Percentiles rank a stretch among this genome's conserved stretches.
Conservation (phyloP, 371 early-diverging fungal genomes). For the Mucor circinelloides region DNA sequence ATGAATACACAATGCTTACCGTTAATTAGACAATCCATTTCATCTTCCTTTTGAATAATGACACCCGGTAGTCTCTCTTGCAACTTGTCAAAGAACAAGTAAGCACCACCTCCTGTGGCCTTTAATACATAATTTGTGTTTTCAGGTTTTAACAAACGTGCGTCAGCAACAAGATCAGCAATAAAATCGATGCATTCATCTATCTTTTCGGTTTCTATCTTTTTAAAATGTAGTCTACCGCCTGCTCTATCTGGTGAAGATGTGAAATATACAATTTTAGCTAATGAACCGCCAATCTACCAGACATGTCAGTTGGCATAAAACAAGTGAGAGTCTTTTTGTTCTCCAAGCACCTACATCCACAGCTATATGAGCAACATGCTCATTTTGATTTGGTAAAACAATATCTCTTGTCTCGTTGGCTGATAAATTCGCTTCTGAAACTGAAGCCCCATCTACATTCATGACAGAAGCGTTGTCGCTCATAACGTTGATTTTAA, state of each 20-base stretch:
- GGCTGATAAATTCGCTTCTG: constrained; percentile 60
- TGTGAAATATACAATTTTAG: constrained; percentile 92
- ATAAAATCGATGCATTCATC: constrained; percentile 90
- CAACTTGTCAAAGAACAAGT: constrained; percentile 69
- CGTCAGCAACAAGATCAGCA: constrained; percentile 64
- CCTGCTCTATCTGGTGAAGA: constrained; percentile 62
- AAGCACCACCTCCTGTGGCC: constrained; percentile 91
- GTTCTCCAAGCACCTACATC: constrained; percentile 60
- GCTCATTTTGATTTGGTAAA: constrained; percentile 85
- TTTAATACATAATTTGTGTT: constrained; percentile 54
- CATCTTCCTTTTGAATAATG: constrained; percentile 78
- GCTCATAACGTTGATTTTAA: neutral
- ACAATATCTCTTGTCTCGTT: constrained; percentile 78
- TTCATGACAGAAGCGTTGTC: constrained; percentile 52
- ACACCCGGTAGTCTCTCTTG: constrained; percentile 55
- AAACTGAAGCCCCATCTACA: constrained; percentile 66
- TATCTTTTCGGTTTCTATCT: constrained; percentile 92
- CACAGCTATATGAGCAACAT: constrained; percentile 90
- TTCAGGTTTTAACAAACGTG: constrained; percentile 33
- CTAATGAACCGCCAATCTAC: constrained; percentile 91
- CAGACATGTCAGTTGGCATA: neutral
- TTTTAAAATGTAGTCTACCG: constrained; percentile 91
- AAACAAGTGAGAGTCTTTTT: neutral
- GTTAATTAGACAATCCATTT: constrained; percentile 84
- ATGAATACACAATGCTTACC: constrained; percentile 42